phyloP scores from a whole-genome alignment of 495 filamentous ascomycete genomes.

The Aspergillus coremiiformis region DNA sequence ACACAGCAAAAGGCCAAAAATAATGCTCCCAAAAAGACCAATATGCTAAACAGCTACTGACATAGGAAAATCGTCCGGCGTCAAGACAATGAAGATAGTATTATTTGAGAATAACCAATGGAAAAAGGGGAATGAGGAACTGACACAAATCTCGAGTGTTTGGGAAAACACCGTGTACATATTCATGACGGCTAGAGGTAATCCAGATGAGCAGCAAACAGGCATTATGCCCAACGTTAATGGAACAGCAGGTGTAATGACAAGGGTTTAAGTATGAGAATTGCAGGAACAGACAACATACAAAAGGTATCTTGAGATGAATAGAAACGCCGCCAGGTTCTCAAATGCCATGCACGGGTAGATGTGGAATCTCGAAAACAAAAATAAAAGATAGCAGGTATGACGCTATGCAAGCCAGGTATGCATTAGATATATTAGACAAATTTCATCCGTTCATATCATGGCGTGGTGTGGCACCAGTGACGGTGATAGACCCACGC shows the following conservation, averaged over 20 bases:
- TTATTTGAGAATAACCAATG: constrained; percentile 1
- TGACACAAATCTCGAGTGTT: not conserved
- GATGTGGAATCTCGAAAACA: constrained; percentile 26
- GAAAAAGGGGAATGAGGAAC: constrained; percentile 15
- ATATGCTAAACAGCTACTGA: constrained; percentile 21
- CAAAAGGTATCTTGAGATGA: constrained; percentile 41
- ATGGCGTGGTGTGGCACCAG: constrained; percentile 80
- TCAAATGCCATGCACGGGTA: constrained; percentile 40
- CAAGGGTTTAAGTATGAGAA: constrained; percentile 9
- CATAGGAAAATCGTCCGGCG: constrained; percentile 30
- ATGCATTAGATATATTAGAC: constrained; percentile 38
- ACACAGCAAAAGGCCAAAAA: constrained; percentile 16
- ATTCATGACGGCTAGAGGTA: constrained; percentile 28
- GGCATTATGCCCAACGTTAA: constrained; percentile 13
- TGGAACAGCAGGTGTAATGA: constrained; percentile 11
- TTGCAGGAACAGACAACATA: constrained; percentile 22
- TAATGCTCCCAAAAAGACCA: constrained; percentile 4
- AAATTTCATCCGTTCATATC: constrained; percentile 29
- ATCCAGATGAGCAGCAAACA: constrained; percentile 23
- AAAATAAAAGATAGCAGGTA: constrained; percentile 20
- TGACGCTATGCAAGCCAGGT: constrained; percentile 41
- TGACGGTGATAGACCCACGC: constrained; percentile 97
- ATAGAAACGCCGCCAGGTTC: constrained; percentile 38
- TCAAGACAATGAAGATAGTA: constrained; percentile 14
- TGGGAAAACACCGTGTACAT: constrained; percentile 5